Percentiles rank a stretch among this genome's conserved stretches.
Evolutionary conservation across 148 eudicot species (phyloP).

Genomic region (Polygonum maritimum): DNA sequence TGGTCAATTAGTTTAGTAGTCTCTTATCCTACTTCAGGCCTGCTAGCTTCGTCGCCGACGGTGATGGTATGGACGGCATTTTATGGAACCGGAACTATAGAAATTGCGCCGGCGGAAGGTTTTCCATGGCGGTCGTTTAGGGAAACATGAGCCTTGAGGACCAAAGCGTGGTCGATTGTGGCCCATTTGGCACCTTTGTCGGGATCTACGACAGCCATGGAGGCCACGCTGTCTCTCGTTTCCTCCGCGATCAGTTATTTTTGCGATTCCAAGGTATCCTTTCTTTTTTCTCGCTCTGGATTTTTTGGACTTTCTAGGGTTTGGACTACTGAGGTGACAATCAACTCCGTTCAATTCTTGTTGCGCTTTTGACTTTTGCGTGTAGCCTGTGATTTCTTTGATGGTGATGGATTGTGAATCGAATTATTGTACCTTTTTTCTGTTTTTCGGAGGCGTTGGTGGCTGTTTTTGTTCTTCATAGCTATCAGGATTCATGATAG

Average conservation of each 20-base stretch:
- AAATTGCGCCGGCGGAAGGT: conserved; percentile 33
- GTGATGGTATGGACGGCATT: conserved; percentile 33
- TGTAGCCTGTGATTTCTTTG: background rate
- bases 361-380: background rate
- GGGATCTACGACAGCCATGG: conserved; percentile 79
- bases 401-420: background rate
- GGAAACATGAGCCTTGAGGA: conserved; percentile 64
- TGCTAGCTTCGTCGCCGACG: conserved; percentile 14
- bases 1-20: conserved; percentile 21
- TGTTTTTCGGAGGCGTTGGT: background rate
- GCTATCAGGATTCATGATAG: background rate
- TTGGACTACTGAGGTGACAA: background rate
- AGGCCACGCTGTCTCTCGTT: conserved; percentile 60
- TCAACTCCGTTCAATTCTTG: background rate
- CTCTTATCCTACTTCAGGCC: conserved; percentile 43
- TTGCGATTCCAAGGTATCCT: conserved; percentile 40
- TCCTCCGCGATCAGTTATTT: conserved; percentile 52
- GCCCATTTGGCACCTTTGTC: conserved; percentile 49
- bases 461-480: background rate
- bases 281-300: background rate
- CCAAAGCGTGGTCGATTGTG: conserved; percentile 56
- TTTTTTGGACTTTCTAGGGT: background rate
- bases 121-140: conserved; percentile 62
- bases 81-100: conserved; percentile 40
- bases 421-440: background rate